Percentiles rank a stretch among this genome's conserved stretches.
phyloP scores from a whole-genome alignment of 352 stramenopile genomes.

The Sclerospora graminicola region DNA sequence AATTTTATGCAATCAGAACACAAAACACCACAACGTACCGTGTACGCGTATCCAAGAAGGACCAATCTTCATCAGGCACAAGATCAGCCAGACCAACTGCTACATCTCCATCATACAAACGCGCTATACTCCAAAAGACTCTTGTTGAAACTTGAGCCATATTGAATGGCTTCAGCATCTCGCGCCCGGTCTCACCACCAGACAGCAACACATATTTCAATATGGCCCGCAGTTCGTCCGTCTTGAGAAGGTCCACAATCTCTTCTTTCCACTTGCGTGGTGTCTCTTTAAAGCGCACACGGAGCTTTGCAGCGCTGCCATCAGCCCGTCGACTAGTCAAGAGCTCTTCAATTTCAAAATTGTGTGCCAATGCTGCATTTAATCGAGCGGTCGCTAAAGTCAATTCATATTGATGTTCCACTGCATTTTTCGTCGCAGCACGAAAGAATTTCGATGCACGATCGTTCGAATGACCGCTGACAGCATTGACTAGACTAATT shows the following conservation, averaged over 20 bases:
- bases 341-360: constrained; percentile 50
- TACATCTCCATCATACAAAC: constrained; percentile 68
- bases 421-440: constrained; percentile 54
- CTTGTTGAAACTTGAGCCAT: constrained; percentile 79
- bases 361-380: constrained; percentile 45
- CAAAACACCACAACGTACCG: constrained; percentile 19
- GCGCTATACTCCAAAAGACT: constrained; percentile 81
- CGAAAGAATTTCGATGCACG: constrained; percentile 74
- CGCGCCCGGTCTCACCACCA: constrained; percentile 58
- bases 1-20: neutral
- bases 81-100: constrained; percentile 49
- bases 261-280: constrained; percentile 79
- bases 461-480: constrained; percentile 42
- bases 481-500: constrained; percentile 47
- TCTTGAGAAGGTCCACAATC: constrained; percentile 52
- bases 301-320: constrained; percentile 32
- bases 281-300: constrained; percentile 69
- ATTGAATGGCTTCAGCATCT: constrained; percentile 88
- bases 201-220: constrained; percentile 81
- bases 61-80: constrained; percentile 76
- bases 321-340: constrained; percentile 13
- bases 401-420: constrained; percentile 76
- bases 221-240: constrained; percentile 50
- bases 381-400: constrained; percentile 62
- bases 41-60: constrained; percentile 65